Evolutionary conservation across 2,329 filamentous ascomycete genomes (phyloP), one percentile per base, ranked within the genome.

Genomic region (Amylocarpus encephaloides): DNA sequence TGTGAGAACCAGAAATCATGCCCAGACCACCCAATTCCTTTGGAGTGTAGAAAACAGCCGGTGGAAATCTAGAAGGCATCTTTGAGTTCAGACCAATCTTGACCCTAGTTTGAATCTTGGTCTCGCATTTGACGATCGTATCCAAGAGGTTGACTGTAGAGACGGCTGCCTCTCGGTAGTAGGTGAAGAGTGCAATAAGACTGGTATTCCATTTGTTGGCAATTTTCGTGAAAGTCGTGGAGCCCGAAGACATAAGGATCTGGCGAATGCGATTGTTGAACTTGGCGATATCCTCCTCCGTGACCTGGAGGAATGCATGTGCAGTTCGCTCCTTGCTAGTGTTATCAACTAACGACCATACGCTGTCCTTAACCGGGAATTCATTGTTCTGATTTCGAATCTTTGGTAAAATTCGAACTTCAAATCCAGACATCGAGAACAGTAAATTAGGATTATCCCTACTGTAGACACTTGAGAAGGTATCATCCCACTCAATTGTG

Each of bases 191-290:
- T 0, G 93, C 91, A 63, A 98, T 98, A 59, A 98, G 71, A 1
- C 89, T 93, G 0, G 93, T 98, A 70, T 98, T 98, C 93, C 94
- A 98, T 73, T 98, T 98, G 73, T 98, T 98, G 42, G 94, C 93
- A 64, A 98, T 98, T 78, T 98, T 98, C 41, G 93, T 98, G 72
- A 98, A 98, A 0, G 93, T 98, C 0, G 93, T 98, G 5, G 89
- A 95, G n/a, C 93, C 94, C 51, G 93, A 97, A 10, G 92, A 97
- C 93, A 98, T 98, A 50, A 98, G 77, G 66, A 98, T 98, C 65
- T 98, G 93, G 52, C 93, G 83, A 64, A 98, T 98, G 38, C 94
- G 85, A 69, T 98, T 98, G 71, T 98, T 98, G 77, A 98, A 98
- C 70, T 97, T 97, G 59, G 92, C 86, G 43, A 98, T 92, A 64